A percentile compares a stretch with the other conserved stretches of the same genome.
These are phyloP conservation scores for Phalaenopsis equestris DNA, from an alignment of 106 monocot species.

Conservation along the genomic window DNA sequence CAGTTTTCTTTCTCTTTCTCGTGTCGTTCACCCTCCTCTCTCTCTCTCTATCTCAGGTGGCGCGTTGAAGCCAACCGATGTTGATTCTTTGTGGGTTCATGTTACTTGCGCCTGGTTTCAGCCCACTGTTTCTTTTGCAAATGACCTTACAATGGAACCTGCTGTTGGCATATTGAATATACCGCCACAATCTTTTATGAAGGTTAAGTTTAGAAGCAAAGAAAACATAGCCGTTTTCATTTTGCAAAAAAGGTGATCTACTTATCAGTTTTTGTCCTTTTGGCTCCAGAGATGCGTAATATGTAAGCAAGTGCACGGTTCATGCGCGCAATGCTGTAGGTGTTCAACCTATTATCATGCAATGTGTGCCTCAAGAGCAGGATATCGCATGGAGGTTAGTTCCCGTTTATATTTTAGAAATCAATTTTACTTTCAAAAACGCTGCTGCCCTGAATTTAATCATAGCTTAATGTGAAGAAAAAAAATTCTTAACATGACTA, in stretches of 20 bases:
- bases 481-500: not conserved
- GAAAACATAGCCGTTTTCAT: not conserved
- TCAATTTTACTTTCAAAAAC: not conserved
- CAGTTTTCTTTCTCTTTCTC: not conserved
- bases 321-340: conserved; percentile 77
- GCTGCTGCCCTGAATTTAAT: not conserved
- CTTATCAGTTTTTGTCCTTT: conserved; percentile 1
- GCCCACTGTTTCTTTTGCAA: conserved; percentile 84
- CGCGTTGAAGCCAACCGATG: conserved; percentile 87
- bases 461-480: not conserved
- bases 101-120: conserved; percentile 99
- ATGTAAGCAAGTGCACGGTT: conserved; percentile 91
- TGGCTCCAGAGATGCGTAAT: conserved; percentile 53
- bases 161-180: conserved; percentile 84
- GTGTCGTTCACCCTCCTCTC: not conserved
- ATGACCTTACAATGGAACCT: conserved; percentile 88
- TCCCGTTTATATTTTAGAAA: not conserved
- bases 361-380: conserved; percentile 96
- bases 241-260: not conserved
- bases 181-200: conserved; percentile 55
- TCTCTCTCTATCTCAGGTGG: conserved; percentile 41
- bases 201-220: conserved; percentile 31
- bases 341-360: conserved; percentile 94
- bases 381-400: conserved; percentile 90
- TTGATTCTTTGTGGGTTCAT: conserved; percentile 83